Evolutionary conservation across 73 alveolate species (phyloP).

Genomic region (Diophrys appendiculata): DNA sequence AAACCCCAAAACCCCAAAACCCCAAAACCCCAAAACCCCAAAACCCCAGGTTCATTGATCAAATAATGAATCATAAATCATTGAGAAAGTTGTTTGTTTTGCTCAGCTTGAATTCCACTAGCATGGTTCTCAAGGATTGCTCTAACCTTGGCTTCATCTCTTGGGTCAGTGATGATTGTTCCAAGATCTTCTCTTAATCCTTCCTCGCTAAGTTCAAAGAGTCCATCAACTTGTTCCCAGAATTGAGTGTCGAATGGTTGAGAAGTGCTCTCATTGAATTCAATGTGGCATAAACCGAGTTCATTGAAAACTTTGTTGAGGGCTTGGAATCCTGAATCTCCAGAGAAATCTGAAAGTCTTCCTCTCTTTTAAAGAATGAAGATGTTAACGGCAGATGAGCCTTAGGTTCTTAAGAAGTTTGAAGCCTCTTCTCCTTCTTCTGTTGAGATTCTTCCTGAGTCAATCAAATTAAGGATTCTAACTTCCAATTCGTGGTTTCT

Average conservation of each 20-base stretch:
- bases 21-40: too few species aligned
- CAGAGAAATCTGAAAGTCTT: slow-evolving; percentile 13
- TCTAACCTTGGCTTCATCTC: slow-evolving; percentile 43
- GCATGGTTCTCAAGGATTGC: slow-evolving; percentile 11
- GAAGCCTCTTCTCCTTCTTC: slow-evolving; percentile 24
- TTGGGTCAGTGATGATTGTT: slow-evolving; percentile 38
- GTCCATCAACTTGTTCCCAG: slow-evolving; percentile 50
- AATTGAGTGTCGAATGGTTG: slow-evolving; percentile 42
- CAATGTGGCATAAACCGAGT: slow-evolving; percentile 20
- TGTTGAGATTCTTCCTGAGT: slow-evolving; percentile 28
- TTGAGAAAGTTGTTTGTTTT: not conserved
- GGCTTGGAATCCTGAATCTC: slow-evolving; percentile 36
- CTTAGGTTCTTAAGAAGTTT: slow-evolving; percentile 16
- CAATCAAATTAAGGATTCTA: slow-evolving; percentile 22
- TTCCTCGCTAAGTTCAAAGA: slow-evolving; percentile 34
- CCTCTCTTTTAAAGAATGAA: slow-evolving; percentile 31
- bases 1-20: too few species aligned
- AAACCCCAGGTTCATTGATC: too few species aligned
- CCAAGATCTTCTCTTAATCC: slow-evolving; percentile 28
- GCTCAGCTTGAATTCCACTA: not conserved
- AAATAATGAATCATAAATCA: not conserved
- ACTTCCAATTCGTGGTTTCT: slow-evolving; percentile 27
- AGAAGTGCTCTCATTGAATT: slow-evolving; percentile 22
- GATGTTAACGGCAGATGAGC: slow-evolving; percentile 8
- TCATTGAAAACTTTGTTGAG: slow-evolving; percentile 26